These are phyloP conservation scores for Rhododendron kiyosumense DNA, from an alignment of 148 eudicot species.

Conservation along the genomic window DNA sequence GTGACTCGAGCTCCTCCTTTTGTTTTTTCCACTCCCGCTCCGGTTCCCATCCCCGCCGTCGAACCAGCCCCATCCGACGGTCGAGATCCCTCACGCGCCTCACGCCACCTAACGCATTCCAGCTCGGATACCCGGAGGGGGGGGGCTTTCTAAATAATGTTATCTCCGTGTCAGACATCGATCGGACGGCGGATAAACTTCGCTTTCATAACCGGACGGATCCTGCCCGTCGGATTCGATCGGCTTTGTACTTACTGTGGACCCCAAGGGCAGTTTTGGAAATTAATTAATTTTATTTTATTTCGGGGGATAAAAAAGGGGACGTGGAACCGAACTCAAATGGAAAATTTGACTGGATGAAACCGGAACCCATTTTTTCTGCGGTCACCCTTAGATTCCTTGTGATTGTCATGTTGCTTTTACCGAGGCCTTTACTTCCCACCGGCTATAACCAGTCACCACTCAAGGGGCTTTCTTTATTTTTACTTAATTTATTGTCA, in stretches of 20 bases:
- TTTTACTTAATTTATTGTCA: background rate
- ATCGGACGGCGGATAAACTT: slow-evolving; percentile 22
- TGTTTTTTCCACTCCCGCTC: background rate
- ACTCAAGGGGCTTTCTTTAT: background rate
- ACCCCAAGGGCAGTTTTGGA: background rate
- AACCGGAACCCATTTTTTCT: slow-evolving; percentile 28
- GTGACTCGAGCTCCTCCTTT: slow-evolving; percentile 14
- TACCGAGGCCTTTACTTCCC: slow-evolving; percentile 5
- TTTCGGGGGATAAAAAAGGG: background rate
- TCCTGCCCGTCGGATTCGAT: background rate
- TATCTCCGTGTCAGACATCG: slow-evolving; percentile 26
- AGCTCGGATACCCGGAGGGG: slow-evolving; percentile 13
- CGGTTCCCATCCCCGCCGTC: slow-evolving; percentile 7
- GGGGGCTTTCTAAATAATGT: background rate
- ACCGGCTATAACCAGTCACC: slow-evolving; percentile 34
- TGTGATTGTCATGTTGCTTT: slow-evolving; percentile 24
- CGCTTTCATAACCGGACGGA: background rate
- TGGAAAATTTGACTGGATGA: slow-evolving; percentile 26
- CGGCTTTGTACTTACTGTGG: background rate
- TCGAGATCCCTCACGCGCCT: background rate
- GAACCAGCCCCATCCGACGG: background rate
- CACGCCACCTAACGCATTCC: slow-evolving; percentile 20
- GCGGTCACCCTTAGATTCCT: slow-evolving; percentile 36
- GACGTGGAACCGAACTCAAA: slow-evolving; percentile 12
- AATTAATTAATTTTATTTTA: background rate